Evolutionary conservation across 2,329 filamentous ascomycete genomes (phyloP), one percentile per base, ranked within the genome.

Genomic region (Cyphellophora attinorum): DNA sequence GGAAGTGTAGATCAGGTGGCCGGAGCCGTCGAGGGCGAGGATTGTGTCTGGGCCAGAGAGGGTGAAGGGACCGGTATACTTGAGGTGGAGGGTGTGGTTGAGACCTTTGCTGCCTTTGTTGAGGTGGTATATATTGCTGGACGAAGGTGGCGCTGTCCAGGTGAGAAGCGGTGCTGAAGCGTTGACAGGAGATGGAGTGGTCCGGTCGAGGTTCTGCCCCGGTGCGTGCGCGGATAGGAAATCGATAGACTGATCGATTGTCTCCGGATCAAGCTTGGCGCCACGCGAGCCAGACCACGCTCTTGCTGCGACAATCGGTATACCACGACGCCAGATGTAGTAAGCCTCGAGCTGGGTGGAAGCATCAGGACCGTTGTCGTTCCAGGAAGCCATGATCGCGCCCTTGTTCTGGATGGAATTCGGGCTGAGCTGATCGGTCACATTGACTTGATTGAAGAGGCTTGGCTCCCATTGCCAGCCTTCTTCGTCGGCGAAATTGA

Each of bases 41-140:
- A 55, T 61, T 0, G 59, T 60, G 0, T 44, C 45, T 1, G 61
- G 52, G n/a, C 68, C 52, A 12, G 67, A 49, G 3, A 55, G 60
- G 0, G 58, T 60, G 0, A 44, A 45, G 1, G 61, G 52, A 1
- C 54, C 47, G n/a, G 70, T 44, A 1, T 57, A 53, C 11, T 76
- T 57, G 0, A 63, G 59, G 1, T 25, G 21, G 21, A 77, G 58
- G 0, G 66, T 72, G 50, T 76, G 76, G 46, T 74, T 60, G 38
- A 69, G 59, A 2, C 73, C 73, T 48, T 76, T 77, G 19, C 66
- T 69, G 0, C 52, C 51, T 6, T 72, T 49, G 0, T 68, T 68
- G 1, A 69, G 73, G 1, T 39, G 51, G 2, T 73, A 37, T 3
- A 52, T 51, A 45, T 70, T 74, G 1, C 51, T 40, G 1, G 53